Conservation (phyloP, 352 stramenopile genomes). For the Phytophthora quininea region DNA sequence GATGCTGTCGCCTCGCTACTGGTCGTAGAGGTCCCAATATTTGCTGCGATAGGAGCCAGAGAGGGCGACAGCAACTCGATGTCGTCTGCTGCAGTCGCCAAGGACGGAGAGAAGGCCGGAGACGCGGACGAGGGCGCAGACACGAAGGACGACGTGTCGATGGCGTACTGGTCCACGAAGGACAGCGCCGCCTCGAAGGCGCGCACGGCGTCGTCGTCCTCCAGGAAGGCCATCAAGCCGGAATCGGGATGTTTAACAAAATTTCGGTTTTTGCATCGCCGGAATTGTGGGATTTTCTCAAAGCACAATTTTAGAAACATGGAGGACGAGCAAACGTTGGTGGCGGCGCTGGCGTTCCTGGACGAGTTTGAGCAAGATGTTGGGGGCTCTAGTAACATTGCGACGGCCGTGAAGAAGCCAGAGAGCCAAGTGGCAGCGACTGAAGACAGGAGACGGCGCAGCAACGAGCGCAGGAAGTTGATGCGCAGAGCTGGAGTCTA, state of each 20-base stretch:
- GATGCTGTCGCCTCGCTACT: slow-evolving; percentile 8
- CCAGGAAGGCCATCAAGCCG: slow-evolving; percentile 34
- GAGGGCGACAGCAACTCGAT: slow-evolving; percentile 34
- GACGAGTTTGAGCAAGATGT: not conserved
- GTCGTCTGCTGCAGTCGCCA: slow-evolving; percentile 17
- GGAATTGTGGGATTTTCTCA: not conserved
- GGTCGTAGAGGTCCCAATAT: slow-evolving; percentile 1
- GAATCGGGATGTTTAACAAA: not conserved
- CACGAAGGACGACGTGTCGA: slow-evolving; percentile 37
- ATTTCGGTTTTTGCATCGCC: not conserved
- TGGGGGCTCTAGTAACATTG: not conserved
- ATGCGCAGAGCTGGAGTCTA: slow-evolving; percentile 24
- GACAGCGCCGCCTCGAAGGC: slow-evolving; percentile 46
- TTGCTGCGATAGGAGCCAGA: slow-evolving; percentile 3
- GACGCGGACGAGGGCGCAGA: not conserved
- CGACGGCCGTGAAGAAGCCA: no score
- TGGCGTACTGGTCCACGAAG: slow-evolving; percentile 46
- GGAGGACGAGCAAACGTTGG: not conserved
- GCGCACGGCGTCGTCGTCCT: slow-evolving; percentile 37
- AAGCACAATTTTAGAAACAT: slow-evolving; percentile 3
- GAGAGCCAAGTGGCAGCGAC: not conserved
- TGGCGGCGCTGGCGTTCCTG: slow-evolving; percentile 1
- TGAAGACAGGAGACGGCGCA: not conserved
- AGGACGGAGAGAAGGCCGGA: slow-evolving; percentile 6
- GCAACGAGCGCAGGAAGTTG: slow-evolving; percentile 31